phyloP scores from a whole-genome alignment of 2,329 filamentous ascomycete species.

The Knoxdaviesia proteae region DNA sequence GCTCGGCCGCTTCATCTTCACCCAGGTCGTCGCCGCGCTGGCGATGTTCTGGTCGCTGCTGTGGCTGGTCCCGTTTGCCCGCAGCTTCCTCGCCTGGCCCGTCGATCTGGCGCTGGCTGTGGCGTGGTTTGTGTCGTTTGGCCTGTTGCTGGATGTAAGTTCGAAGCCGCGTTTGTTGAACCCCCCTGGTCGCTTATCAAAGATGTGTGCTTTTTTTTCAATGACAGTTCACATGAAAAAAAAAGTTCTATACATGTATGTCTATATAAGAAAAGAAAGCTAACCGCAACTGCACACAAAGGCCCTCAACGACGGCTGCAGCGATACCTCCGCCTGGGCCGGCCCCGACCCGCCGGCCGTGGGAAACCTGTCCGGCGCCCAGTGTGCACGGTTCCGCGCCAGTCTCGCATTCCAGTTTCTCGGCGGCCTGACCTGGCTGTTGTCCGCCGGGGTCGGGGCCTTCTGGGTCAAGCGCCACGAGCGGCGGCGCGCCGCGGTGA shows the following conservation, averaged over 20 bases:
- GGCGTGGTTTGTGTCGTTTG: slow-evolving; percentile 51
- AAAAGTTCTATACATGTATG: too few relatives aligned
- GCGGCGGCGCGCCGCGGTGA: slow-evolving; percentile 13
- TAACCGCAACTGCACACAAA: too few relatives aligned
- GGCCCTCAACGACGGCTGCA: slow-evolving; percentile 24
- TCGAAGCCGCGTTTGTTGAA: neutral
- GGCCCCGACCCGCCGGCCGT: slow-evolving; percentile 21
- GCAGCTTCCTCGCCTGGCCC: slow-evolving; percentile 48
- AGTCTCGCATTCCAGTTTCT: slow-evolving; percentile 52
- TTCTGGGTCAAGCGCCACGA: slow-evolving; percentile 27
- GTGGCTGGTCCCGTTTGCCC: slow-evolving; percentile 52
- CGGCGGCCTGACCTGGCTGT: slow-evolving; percentile 50
- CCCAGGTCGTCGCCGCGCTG: slow-evolving; percentile 47
- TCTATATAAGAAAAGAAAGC: too few relatives aligned
- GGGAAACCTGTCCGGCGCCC: slow-evolving; percentile 11
- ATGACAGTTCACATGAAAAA: too few relatives aligned
- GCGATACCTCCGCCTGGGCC: slow-evolving; percentile 37
- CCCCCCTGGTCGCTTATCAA: too few relatives aligned
- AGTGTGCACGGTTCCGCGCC: slow-evolving; percentile 50
- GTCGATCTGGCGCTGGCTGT: slow-evolving; percentile 48
- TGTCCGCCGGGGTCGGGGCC: slow-evolving; percentile 35
- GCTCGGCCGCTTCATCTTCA: slow-evolving; percentile 49
- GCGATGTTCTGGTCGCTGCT: slow-evolving; percentile 48
- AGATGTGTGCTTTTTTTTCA: too few relatives aligned
- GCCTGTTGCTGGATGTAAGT: slow-evolving; percentile 40